These are phyloP conservation scores for Cyberlindnera galapagoensis DNA, from an alignment of 805 yeast species.

Conservation along the genomic window DNA sequence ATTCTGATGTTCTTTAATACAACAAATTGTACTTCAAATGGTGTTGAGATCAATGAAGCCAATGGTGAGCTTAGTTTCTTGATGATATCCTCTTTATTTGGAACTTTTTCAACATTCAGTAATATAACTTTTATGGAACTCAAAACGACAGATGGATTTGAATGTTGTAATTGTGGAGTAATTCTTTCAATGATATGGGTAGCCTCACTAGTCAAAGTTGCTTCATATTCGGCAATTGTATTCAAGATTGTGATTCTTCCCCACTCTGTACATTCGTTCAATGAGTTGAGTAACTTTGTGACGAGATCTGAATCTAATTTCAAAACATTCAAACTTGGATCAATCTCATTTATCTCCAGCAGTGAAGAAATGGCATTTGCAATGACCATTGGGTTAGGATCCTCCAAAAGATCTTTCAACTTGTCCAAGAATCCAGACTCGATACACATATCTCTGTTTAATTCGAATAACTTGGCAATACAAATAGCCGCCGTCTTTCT, in stretches of 20 bases:
- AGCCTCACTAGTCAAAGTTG: slow-evolving; percentile 58
- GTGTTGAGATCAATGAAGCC: slow-evolving; percentile 78
- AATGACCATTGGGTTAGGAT: slow-evolving; percentile 94
- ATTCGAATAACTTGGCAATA: slow-evolving; percentile 89
- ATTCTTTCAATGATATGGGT: slow-evolving; percentile 83
- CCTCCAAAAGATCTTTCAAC: slow-evolving; percentile 63
- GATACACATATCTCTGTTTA: slow-evolving; percentile 71
- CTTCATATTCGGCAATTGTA: slow-evolving; percentile 66
- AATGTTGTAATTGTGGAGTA: slow-evolving; percentile 94
- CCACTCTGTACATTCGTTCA: slow-evolving; percentile 99
- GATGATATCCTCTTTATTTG: slow-evolving; percentile 36
- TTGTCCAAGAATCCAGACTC: slow-evolving; percentile 81
- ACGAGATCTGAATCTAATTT: slow-evolving; percentile 35
- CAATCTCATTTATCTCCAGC: slow-evolving; percentile 72
- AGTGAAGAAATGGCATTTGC: slow-evolving; percentile 89
- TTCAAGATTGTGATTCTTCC: slow-evolving; percentile 87
- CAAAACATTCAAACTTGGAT: slow-evolving; percentile 44
- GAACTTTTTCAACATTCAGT: slow-evolving; percentile 51
- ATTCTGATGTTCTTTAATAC: slow-evolving; percentile 88
- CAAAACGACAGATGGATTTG: slow-evolving; percentile 90
- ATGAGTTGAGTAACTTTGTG: slow-evolving; percentile 66
- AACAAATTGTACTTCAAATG: slow-evolving; percentile 93
- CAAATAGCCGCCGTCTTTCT: slow-evolving; percentile 96
- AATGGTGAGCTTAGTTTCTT: slow-evolving; percentile 78
- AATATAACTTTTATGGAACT: slow-evolving; percentile 77